A percentile compares a stretch with the other conserved stretches of the same genome.
phyloP scores from a whole-genome alignment of 169 alveolate species.

The Plasmodium inui region DNA sequence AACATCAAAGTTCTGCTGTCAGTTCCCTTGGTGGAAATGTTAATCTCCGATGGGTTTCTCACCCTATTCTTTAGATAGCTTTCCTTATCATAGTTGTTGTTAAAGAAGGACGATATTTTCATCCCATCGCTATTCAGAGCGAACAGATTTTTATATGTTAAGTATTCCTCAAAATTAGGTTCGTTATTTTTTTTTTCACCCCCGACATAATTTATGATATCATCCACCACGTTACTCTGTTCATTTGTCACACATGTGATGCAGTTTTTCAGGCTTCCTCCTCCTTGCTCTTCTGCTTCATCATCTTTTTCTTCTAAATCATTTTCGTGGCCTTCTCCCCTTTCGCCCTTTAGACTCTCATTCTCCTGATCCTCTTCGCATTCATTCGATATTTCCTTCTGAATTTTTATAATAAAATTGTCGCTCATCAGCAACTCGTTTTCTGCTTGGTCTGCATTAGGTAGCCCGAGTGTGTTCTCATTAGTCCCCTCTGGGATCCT shows the following conservation, averaged over 20 bases:
- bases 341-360: not conserved
- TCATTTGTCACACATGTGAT: not conserved
- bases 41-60: constrained; percentile 8
- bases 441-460: constrained; percentile 23
- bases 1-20: constrained; percentile 12
- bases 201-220: not conserved
- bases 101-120: constrained; percentile 33
- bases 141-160: constrained; percentile 59
- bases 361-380: not conserved
- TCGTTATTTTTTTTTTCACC: constrained; percentile 4
- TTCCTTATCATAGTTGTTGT: constrained; percentile 28
- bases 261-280: not conserved
- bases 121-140: constrained; percentile 38
- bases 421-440: constrained; percentile 65
- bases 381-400: constrained; percentile 1
- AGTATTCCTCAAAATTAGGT: constrained; percentile 15
- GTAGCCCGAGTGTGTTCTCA: not conserved
- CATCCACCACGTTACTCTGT: not conserved
- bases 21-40: constrained; percentile 37
- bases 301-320: not conserved
- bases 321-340: not conserved
- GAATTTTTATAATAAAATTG: constrained; percentile 64
- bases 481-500: not conserved
- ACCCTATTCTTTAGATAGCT: not conserved
- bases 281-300: not conserved